phyloP scores from a whole-genome alignment of 805 yeast species.

The Ogataea wickerhamii region DNA sequence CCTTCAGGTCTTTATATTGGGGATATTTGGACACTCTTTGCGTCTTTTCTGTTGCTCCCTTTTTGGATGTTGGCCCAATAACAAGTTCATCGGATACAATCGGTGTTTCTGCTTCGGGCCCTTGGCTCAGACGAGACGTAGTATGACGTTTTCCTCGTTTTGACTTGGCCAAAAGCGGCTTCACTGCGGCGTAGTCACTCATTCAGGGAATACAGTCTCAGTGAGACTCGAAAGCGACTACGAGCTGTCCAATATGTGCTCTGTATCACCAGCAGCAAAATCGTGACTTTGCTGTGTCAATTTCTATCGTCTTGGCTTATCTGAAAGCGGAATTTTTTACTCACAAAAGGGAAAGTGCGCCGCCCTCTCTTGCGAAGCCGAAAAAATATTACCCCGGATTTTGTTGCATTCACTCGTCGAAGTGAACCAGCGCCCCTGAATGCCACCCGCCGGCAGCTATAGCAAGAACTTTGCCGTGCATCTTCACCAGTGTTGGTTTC shows the following conservation, averaged over 20 bases:
- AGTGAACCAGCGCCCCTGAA: constrained; percentile 54
- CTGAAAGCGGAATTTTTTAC: no score
- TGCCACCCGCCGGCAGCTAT: constrained; percentile 83
- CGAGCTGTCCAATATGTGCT: no score
- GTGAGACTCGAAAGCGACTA: no score
- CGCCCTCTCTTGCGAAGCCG: no score
- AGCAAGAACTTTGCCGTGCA: constrained; percentile 48
- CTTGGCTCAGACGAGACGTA: not conserved
- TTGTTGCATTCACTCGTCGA: not conserved
- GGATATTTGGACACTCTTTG: constrained; percentile 1
- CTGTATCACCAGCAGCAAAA: no score
- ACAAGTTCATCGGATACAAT: constrained; percentile 15
- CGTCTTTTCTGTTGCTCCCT: not conserved
- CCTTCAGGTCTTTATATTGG: constrained; percentile 7
- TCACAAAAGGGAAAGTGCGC: no score
- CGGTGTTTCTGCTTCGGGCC: not conserved
- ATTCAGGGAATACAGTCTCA: constrained; percentile 4
- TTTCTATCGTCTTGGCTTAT: no score
- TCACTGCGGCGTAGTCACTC: constrained; percentile 21
- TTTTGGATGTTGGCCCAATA: constrained; percentile 8
- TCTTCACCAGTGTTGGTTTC: constrained; percentile 40
- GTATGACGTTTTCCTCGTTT: constrained; percentile 14
- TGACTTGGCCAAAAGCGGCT: constrained; percentile 16
- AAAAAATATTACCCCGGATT: not conserved
- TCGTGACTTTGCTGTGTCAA: no score